Evolutionary conservation across 2,329 filamentous ascomycete species (phyloP), one percentile per base, ranked within the genome.

Genomic region (Talaromyces funiculosus): DNA sequence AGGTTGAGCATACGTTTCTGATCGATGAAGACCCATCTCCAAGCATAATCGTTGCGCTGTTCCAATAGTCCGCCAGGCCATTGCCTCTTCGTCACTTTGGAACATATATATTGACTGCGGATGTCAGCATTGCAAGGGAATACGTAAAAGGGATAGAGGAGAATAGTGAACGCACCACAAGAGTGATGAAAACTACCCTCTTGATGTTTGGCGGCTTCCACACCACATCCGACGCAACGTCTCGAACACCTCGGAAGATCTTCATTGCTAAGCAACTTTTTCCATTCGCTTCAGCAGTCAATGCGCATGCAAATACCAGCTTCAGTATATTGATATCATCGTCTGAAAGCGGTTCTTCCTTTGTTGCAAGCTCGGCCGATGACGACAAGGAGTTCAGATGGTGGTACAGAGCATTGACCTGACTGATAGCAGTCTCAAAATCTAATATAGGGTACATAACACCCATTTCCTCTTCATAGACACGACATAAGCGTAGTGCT

Each of bases 1-100:
- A 16, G 81, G 79, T 60, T 83, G 84, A 55, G 85, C 79, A 60
- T 95, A 82, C 0, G 87, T 90, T 62, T 90, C 87, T 59, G 85
- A 83, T 31, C 90, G 84, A 74, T 96, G 90, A n/a, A 96, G 81
- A 2, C 92, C 92, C 60, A 92, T 80, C 71, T 92, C 89, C 24
- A 91, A 76, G 63, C 90, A 94, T 71, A 93, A 82, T 18, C 92
- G 84, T 16, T 89, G 85, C 1, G 92, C 90, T 64, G 94, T 85
- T 1, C 92, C 92, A 71, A 95, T 92, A n/a, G 92, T 84, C 12
- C 92, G 85, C 90, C 92, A 97, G 0, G 91, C 89, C 10, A 93
- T 81, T 0, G 87, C 82, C 73, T 97, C 92, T 66, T 96, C 90
- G 66, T 92, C 92, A 54, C 86, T 86, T 53, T 96, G 85, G 69